These are phyloP conservation scores for Stentor coeruleus DNA, from an alignment of 73 alveolate species.

Conservation along the genomic window DNA sequence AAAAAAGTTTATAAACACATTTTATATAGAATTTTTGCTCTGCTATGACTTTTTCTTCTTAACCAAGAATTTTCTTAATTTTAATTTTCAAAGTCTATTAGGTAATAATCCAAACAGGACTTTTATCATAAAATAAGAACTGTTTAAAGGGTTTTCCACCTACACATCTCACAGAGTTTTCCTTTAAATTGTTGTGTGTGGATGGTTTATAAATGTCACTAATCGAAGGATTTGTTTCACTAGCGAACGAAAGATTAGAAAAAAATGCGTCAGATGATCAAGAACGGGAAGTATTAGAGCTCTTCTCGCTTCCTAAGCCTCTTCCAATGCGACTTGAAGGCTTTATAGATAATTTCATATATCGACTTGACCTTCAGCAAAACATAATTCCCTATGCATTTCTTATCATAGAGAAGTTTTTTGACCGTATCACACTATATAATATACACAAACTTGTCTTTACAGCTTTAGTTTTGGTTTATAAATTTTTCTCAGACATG, in stretches of 20 bases:
- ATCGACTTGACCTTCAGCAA: background rate
- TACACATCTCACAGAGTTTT: no score
- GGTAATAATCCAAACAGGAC: no score
- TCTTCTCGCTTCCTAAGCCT: background rate
- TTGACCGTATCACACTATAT: no score
- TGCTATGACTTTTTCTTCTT: no score
- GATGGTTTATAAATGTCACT: background rate
- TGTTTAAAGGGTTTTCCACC: no score
- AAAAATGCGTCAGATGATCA: background rate
- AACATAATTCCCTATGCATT: background rate
- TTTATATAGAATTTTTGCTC: no score
- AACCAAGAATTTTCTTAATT: no score
- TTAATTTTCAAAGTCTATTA: no score
- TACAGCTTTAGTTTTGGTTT: background rate
- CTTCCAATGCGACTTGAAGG: background rate
- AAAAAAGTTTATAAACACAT: no score
- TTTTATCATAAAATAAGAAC: no score
- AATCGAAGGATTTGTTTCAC: background rate
- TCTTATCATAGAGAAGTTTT: background rate
- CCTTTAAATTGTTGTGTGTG: background rate
- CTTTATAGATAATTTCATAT: background rate
- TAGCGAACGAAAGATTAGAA: background rate
- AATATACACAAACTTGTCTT: background rate
- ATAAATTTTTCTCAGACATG: background rate
- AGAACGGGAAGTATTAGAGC: background rate